Evolutionary conservation across 2,329 filamentous ascomycete genomes (phyloP).

Genomic region (Cytospora schulzeri): DNA sequence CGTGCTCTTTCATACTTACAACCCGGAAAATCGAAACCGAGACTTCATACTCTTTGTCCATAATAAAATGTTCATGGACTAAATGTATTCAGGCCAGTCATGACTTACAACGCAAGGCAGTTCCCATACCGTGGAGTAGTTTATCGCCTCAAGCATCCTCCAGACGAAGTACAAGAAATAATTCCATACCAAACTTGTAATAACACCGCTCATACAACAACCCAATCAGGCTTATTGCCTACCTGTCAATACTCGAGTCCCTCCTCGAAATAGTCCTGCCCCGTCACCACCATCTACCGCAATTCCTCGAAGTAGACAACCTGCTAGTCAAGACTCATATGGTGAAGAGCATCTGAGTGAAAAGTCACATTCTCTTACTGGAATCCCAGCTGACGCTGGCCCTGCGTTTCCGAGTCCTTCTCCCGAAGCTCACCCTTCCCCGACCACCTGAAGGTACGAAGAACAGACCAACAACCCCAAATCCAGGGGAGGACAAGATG

Average conservation of each 20-base stretch:
- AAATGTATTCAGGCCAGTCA: not conserved
- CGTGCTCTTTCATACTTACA: not conserved
- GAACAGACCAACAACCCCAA: not conserved
- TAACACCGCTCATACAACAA: not conserved
- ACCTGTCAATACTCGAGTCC: too few species aligned
- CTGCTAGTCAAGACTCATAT: not conserved
- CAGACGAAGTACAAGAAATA: rapidly evolving
- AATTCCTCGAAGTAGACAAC: not conserved
- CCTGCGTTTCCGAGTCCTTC: not conserved
- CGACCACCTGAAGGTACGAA: too few species aligned
- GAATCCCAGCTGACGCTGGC: not conserved
- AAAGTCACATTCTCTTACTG: not conserved
- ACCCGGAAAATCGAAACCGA: not conserved
- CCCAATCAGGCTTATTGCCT: not conserved
- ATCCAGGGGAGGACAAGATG: not conserved
- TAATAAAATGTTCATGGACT: too few species aligned
- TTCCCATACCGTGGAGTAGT: slow-evolving; percentile 1
- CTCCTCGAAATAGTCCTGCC: too few species aligned
- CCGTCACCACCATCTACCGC: too few species aligned
- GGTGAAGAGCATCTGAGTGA: not conserved
- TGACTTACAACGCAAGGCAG: slow-evolving; percentile 8
- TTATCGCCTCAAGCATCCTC: not conserved
- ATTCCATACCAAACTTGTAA: not conserved
- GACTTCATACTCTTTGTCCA: not conserved
- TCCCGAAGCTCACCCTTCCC: not conserved